Percentiles rank a stretch among this genome's conserved stretches.
Conservation (phyloP, 306 rosid species). For the Cucumis hystrix region DNA sequence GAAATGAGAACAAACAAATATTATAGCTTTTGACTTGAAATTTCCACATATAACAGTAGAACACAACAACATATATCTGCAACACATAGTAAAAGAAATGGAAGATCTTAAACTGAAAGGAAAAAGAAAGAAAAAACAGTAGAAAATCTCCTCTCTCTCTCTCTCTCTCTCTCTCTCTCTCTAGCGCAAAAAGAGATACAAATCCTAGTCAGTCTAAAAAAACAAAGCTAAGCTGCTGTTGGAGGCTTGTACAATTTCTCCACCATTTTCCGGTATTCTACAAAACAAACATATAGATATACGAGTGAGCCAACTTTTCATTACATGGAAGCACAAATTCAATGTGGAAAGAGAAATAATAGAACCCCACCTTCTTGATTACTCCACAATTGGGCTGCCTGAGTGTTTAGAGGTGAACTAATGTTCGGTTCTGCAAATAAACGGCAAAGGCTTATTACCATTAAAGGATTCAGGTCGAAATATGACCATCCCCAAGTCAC, state of each 20-base stretch:
- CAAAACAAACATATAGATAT: constrained; percentile 2
- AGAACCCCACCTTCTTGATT: constrained; percentile 71
- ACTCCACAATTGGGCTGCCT: constrained; percentile 91
- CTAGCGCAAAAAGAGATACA: background rate
- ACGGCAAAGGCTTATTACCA: background rate
- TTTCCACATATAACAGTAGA: background rate
- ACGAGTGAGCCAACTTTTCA: background rate
- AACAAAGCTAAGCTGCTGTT: constrained; percentile 4
- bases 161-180: background rate
- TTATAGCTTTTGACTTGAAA: background rate
- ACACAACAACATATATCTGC: background rate
- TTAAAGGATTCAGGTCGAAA: background rate
- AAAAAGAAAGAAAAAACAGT: background rate
- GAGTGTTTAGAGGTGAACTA: constrained; percentile 82
- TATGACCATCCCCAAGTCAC: background rate
- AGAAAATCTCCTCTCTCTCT: background rate
- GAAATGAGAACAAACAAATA: background rate
- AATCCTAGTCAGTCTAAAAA: background rate
- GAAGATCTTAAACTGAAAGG: background rate
- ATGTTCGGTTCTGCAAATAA: constrained; percentile 59
- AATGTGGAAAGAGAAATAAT: background rate
- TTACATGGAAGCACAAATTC: background rate
- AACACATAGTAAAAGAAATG: background rate
- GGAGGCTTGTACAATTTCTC: constrained; percentile 71
- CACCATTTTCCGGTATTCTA: constrained; percentile 88